These are phyloP conservation scores for Gardenia jasminoides DNA, from an alignment of 257 asterid species.

Conservation along the genomic window DNA sequence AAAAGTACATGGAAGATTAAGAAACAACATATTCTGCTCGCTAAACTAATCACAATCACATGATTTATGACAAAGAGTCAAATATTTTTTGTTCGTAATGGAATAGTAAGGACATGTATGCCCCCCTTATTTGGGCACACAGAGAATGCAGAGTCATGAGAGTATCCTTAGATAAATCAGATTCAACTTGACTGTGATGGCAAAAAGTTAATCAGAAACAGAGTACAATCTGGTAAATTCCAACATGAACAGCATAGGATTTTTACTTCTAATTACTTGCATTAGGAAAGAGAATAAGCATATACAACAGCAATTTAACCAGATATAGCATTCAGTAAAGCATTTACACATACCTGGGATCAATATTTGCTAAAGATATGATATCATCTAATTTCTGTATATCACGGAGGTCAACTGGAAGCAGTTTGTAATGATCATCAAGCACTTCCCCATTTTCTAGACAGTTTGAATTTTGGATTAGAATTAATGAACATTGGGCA, in stretches of 20 bases:
- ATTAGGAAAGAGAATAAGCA: not conserved
- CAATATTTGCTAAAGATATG: constrained; percentile 66
- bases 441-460: constrained; percentile 92
- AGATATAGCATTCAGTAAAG: constrained; percentile 7
- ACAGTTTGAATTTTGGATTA: constrained; percentile 20
- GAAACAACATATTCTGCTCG: no score
- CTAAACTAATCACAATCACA: not conserved
- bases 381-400: constrained; percentile 63
- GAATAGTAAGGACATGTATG: no score
- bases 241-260: not conserved
- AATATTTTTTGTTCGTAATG: no score
- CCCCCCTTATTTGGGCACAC: not conserved
- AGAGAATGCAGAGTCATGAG: not conserved
- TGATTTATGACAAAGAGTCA: no score
- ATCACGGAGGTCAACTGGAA: constrained; percentile 89
- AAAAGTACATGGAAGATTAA: not conserved
- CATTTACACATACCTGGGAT: constrained; percentile 66
- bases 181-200: not conserved
- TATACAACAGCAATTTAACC: not conserved
- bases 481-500: constrained; percentile 11
- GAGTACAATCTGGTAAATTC: not conserved
- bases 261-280: not conserved
- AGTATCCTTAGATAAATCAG: no score
- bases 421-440: constrained; percentile 83
- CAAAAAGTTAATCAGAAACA: not conserved